Evolutionary conservation across 371 early-diverging fungal species (phyloP), one percentile per base, ranked within the genome.

Genomic region (Globomyces sp.): DNA sequence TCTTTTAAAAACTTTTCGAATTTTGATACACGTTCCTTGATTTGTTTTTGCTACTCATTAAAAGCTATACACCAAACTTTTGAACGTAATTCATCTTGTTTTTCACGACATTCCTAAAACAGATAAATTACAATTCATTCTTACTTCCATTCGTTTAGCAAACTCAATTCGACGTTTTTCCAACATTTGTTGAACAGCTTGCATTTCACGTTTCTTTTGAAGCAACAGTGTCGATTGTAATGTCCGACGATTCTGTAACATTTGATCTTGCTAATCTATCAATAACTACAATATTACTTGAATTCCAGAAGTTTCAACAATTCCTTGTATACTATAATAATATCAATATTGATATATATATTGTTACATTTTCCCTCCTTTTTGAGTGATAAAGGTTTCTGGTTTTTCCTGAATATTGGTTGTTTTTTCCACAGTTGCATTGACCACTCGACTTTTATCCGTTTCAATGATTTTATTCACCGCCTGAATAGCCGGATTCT

Each of bases 1-100:
- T 85, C 85, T 52, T 80, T 81, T 59, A 85, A 58, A 61, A 84
- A 84, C 66, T 81, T 82, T 63, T 85, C 85, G 69, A 85, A 84
- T 71, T 84, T 85, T 10, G 74, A 68, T 5, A 85, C 85, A 2
- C 83, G 69, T 24, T 85, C 85, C 11, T 79, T 62, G 40, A 85
- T 77, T 73, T 82, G 82, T 57, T 78, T 78, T 79, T 85, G 84
- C 84, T 85, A 49, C 8, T 41, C 8, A 42, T 49, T 44, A 13
- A 4, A 36, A 39, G n/a, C 3, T 44, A 24, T 24, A 24, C 24
- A 24, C 41, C 24, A 36, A 63, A 79, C 83, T 74, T 80, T 85
- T 6, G 79, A 73, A 24, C 71, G 24, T 1, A 85, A 68, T 67
- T 83, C 84, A 45, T 84, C 82, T 64, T 84, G 85, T 53, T 84